Evolutionary conservation across 192 early-diverging fungal species (phyloP).

Genomic region (Linnemannia hyalina): DNA sequence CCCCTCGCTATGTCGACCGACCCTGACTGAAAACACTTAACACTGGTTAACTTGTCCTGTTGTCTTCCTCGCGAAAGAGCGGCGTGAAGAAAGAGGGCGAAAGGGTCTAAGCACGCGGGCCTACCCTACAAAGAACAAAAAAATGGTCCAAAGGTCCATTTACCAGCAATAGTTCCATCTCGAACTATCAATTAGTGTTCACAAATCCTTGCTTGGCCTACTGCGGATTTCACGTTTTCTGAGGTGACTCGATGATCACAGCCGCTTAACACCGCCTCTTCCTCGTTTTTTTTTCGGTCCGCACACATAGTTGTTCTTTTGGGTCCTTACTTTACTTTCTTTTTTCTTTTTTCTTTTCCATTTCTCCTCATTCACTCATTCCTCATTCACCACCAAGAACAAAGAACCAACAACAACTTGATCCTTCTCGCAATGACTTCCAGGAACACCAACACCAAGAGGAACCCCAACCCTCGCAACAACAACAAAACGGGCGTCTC

Average conservation of each 20-base stretch:
- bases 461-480: neutral
- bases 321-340: neutral
- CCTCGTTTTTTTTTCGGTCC: neutral
- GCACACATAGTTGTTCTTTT: neutral
- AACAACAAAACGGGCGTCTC: neutral
- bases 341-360: neutral
- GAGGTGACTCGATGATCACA: neutral
- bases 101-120: too few relatives aligned
- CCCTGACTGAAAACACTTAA: too few relatives aligned
- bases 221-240: neutral
- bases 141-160: neutral
- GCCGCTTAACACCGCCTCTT: neutral
- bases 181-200: neutral
- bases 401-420: neutral
- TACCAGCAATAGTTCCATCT: too few relatives aligned
- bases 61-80: too few relatives aligned
- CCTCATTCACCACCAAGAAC: neutral
- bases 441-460: neutral
- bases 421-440: neutral
- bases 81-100: too few relatives aligned
- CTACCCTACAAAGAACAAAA: neutral
- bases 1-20: too few relatives aligned
- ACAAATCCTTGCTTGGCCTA: neutral
- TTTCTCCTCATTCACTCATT: neutral
- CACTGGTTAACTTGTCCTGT: too few relatives aligned